Conservation (phyloP, 805 yeast species). For the Brettanomyces nanus region DNA sequence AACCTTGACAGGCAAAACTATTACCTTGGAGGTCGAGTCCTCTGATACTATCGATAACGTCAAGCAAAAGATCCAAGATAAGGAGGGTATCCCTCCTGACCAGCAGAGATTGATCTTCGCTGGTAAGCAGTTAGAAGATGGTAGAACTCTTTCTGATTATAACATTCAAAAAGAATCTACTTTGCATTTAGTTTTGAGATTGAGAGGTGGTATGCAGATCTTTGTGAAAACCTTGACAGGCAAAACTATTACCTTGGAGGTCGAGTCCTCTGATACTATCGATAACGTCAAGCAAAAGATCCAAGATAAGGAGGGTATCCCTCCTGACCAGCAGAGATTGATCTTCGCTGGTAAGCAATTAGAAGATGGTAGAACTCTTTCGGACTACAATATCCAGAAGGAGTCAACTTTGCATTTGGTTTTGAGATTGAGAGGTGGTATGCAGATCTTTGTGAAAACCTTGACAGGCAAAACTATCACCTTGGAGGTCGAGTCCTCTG, state of each 20-base stretch:
- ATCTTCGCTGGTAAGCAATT: slow-evolving; percentile 41
- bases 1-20: slow-evolving; percentile 56
- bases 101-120: slow-evolving; percentile 97
- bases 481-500: slow-evolving; percentile 95
- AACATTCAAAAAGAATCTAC: slow-evolving; percentile 98
- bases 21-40: slow-evolving; percentile 93
- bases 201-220: slow-evolving; percentile 91
- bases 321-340: slow-evolving; percentile 38
- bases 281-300: slow-evolving; percentile 68
- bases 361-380: slow-evolving; percentile 80
- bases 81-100: slow-evolving; percentile 97
- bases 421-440: slow-evolving; percentile 82
- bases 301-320: slow-evolving; percentile 37
- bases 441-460: slow-evolving; percentile 53
- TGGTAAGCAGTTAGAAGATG: slow-evolving; percentile 95
- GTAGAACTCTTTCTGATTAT: slow-evolving; percentile 95
- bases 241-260: slow-evolving; percentile 13
- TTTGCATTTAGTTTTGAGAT: slow-evolving; percentile 90
- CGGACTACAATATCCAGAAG: slow-evolving; percentile 61
- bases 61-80: slow-evolving; percentile 93
- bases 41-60: slow-evolving; percentile 97
- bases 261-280: slow-evolving; percentile 83
- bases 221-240: slow-evolving; percentile 42
- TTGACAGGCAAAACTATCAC: slow-evolving; percentile 64
- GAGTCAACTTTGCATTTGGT: slow-evolving; percentile 67